Evolutionary conservation across 495 filamentous ascomycete genomes (phyloP).

Genomic region (Cercophora sp.): DNA sequence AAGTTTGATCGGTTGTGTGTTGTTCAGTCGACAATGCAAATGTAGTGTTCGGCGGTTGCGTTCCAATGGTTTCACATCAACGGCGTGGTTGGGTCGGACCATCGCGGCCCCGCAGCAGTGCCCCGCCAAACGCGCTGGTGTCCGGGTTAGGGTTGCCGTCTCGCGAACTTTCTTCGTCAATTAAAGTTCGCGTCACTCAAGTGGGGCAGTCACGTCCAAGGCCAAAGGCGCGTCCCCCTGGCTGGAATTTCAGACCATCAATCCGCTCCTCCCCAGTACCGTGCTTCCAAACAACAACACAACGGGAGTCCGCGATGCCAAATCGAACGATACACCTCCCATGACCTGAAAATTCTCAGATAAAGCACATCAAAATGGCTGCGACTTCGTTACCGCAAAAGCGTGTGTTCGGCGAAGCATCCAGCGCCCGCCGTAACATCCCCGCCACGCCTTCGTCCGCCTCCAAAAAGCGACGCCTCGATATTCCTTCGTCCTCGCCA

Average conservation of each 20-base stretch:
- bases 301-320: not conserved
- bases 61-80: not conserved
- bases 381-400: conserved; percentile 49
- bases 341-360: conserved; percentile 9
- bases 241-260: too few relatives aligned
- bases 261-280: too few relatives aligned
- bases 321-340: too few relatives aligned
- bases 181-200: conserved; percentile 27
- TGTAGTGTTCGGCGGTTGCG: not conserved
- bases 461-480: conserved; percentile 75
- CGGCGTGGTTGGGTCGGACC: too few relatives aligned
- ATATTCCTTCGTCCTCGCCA: conserved; percentile 49
- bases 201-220: conserved; percentile 32
- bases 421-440: conserved; percentile 45
- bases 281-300: conserved; percentile 6
- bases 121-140: too few relatives aligned
- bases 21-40: too few relatives aligned
- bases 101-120: too few relatives aligned
- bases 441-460: conserved; percentile 31
- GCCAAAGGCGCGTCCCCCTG: conserved; percentile 23
- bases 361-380: conserved; percentile 19
- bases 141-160: conserved; percentile 5
- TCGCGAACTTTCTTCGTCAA: conserved; percentile 6
- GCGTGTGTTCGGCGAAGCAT: conserved; percentile 47
- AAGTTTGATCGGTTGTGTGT: too few relatives aligned